These are phyloP conservation scores for Aeminium ludgeri DNA, from an alignment of 495 filamentous ascomycete species.

Conservation along the genomic window DNA sequence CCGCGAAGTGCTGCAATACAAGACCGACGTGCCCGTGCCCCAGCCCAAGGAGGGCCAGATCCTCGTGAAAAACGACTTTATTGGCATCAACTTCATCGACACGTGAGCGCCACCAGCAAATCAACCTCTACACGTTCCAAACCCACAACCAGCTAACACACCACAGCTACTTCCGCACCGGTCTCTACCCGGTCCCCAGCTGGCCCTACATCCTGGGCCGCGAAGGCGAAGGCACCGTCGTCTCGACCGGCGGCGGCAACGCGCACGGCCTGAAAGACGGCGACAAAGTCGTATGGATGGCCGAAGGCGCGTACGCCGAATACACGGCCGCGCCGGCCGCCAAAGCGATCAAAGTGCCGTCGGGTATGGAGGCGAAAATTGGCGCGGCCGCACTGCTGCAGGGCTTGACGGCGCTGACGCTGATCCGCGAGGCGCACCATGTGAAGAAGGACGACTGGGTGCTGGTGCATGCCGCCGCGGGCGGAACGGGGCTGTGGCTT, in stretches of 20 bases:
- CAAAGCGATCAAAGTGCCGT: constrained; percentile 48
- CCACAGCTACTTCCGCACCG: constrained; percentile 70
- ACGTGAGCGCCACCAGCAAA: constrained; percentile 28
- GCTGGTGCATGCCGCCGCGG: constrained; percentile 79
- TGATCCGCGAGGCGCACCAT: constrained; percentile 59
- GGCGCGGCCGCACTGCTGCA: constrained; percentile 57
- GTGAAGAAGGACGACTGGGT: constrained; percentile 70
- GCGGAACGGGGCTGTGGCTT: constrained; percentile 67
- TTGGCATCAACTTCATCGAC: constrained; percentile 84
- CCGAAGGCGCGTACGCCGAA: constrained; percentile 52
- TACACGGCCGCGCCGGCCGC: constrained; percentile 46
- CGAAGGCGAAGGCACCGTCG: constrained; percentile 56
- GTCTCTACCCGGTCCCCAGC: constrained; percentile 54
- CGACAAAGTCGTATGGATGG: constrained; percentile 29
- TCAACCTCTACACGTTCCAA: background rate
- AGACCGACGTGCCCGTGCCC: constrained; percentile 60
- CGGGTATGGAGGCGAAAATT: constrained; percentile 42
- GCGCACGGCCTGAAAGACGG: constrained; percentile 15
- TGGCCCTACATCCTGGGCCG: constrained; percentile 71
- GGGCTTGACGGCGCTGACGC: constrained; percentile 69
- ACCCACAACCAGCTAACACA: constrained; percentile 5
- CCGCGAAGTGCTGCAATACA: constrained; percentile 58
- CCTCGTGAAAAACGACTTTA: constrained; percentile 69
- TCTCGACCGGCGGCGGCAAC: constrained; percentile 31
- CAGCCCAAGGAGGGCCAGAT: constrained; percentile 49